Evolutionary conservation across 441 rosid genomes (phyloP).

Genomic region (Erodium moschatum): DNA sequence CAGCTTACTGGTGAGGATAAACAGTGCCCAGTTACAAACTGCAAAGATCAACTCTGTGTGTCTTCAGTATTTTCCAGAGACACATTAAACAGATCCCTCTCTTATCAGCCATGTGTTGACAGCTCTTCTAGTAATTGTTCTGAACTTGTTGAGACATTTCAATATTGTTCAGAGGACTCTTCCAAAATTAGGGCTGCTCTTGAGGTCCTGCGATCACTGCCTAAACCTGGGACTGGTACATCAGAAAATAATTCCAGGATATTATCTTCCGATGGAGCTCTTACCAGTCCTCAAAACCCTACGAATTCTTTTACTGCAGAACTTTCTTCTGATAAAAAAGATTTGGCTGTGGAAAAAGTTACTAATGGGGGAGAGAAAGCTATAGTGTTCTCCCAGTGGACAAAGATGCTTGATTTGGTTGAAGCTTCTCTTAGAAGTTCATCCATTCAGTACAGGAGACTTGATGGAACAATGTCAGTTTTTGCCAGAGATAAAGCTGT

Average conservation of each 20-base stretch:
- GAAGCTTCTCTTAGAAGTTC: slow-evolving; percentile 63
- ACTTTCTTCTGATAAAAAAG: too few species aligned
- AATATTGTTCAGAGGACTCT: slow-evolving; percentile 35
- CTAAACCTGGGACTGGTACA: slow-evolving; percentile 24
- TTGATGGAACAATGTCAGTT: slow-evolving; percentile 91
- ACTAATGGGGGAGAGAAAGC: slow-evolving; percentile 60
- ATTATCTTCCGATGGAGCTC: slow-evolving; percentile 20
- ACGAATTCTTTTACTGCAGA: slow-evolving; percentile 12
- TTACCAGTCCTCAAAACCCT: slow-evolving; percentile 22
- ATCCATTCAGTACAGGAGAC: slow-evolving; percentile 68
- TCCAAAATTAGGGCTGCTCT: slow-evolving; percentile 83
- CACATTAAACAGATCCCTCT: slow-evolving; percentile 33
- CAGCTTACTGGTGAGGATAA: slow-evolving; percentile 60
- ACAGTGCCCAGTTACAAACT: slow-evolving; percentile 50
- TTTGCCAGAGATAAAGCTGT: slow-evolving; percentile 80
- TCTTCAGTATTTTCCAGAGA: slow-evolving; percentile 53
- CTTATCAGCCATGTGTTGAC: slow-evolving; percentile 21
- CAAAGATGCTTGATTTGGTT: slow-evolving; percentile 75
- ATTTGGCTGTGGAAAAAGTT: too few species aligned
- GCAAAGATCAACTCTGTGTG: slow-evolving; percentile 41
- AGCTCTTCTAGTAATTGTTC: slow-evolving; percentile 24
- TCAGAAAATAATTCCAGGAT: slow-evolving; percentile 14
- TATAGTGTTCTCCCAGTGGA: slow-evolving; percentile 89
- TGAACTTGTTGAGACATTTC: slow-evolving; percentile 25
- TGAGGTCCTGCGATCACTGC: slow-evolving; percentile 55